Conservation (phyloP, 2,329 filamentous ascomycete genomes). For the Aspergillus bombycis region DNA sequence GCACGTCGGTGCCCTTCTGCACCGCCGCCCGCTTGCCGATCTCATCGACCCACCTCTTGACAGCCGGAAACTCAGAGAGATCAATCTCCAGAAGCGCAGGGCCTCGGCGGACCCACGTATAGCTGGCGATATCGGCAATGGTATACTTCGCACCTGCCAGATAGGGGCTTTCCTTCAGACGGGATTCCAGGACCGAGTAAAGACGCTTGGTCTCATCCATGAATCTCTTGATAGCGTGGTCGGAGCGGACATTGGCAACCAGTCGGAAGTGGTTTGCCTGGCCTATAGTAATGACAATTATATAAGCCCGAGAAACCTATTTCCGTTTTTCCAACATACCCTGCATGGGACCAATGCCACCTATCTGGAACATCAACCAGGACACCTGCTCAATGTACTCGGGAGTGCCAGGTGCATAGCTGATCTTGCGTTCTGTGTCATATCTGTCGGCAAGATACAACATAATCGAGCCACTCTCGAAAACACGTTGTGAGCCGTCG, state of each 20-base stretch:
- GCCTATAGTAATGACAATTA: conserved; percentile 27
- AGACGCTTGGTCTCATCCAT: conserved; percentile 53
- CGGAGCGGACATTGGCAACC: conserved; percentile 47
- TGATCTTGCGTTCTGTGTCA: conserved; percentile 47
- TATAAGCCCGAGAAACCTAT: not conserved
- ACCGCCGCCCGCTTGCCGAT: conserved; percentile 36
- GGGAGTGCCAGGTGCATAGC: conserved; percentile 45
- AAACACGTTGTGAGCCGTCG: conserved; percentile 45
- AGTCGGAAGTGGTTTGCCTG: conserved; percentile 54
- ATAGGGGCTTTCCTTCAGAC: conserved; percentile 46
- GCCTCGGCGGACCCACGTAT: conserved; percentile 43
- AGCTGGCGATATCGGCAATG: conserved; percentile 53
- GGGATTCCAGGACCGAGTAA: conserved; percentile 50
- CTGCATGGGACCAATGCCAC: conserved; percentile 46
- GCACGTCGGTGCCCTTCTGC: conserved; percentile 21
- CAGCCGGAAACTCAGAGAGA: conserved; percentile 33
- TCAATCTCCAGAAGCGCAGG: conserved; percentile 32
- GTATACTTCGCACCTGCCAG: conserved; percentile 51
- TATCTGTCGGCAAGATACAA: conserved; percentile 51
- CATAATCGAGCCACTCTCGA: conserved; percentile 52
- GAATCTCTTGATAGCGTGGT: conserved; percentile 52
- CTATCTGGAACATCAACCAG: conserved; percentile 53
- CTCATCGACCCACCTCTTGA: conserved; percentile 35
- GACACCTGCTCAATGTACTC: conserved; percentile 50
- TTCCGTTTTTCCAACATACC: conserved; percentile 19